A percentile compares a stretch with the other conserved stretches of the same genome.
phyloP scores from a whole-genome alignment of 1,284 basidiomycete species.

The Mrakiaceae sp. region DNA sequence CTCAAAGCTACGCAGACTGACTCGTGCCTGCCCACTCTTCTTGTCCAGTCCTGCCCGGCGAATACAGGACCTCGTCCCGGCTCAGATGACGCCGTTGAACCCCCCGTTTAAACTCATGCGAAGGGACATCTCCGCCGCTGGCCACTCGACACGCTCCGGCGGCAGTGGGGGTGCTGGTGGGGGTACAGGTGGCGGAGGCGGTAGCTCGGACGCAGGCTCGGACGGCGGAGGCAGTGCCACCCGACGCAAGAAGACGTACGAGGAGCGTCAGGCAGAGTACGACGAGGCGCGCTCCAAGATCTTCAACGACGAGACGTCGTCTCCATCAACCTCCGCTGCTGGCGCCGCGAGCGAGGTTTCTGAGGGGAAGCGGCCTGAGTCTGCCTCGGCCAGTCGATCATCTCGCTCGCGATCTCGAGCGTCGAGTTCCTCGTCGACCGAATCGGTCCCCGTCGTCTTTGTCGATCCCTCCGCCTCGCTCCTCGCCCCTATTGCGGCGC shows the following conservation, averaged over 20 bases:
- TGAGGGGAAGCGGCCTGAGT: not conserved
- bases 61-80: constrained; percentile 13
- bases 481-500: not conserved
- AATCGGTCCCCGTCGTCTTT: constrained; percentile 16
- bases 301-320: not conserved
- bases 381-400: not conserved
- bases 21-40: too few species aligned
- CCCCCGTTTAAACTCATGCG: constrained; percentile 16
- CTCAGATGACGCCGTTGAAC: not conserved
- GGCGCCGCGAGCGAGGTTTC: not conserved
- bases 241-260: constrained; percentile 13
- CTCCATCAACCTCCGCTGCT: not conserved
- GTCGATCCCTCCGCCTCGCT: not conserved
- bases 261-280: constrained; percentile 17
- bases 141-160: not conserved
- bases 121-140: not conserved
- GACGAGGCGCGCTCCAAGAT: constrained; percentile 15
- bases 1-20: too few species aligned
- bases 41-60: not conserved
- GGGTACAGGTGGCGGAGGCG: not conserved
- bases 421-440: constrained; percentile 11
- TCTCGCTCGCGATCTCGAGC: not conserved
- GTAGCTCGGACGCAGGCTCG: not conserved
- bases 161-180: not conserved
- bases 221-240: not conserved